Base-by-base conservation (phyloP, 2,329 filamentous ascomycete genomes). In the Bipolaris oryzae region DNA sequence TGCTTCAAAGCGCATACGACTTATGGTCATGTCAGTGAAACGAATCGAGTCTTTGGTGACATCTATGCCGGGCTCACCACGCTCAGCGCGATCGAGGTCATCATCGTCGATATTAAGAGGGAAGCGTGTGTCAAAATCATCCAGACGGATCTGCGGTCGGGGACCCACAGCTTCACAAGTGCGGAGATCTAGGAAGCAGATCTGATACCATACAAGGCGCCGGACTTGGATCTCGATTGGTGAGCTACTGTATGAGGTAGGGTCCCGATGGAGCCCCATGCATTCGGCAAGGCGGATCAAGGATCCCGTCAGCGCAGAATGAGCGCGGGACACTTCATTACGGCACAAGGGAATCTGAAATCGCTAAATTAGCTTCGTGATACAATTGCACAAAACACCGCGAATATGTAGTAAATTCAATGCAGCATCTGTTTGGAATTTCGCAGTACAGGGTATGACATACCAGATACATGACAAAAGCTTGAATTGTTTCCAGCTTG, bases 121-220 rank as follows among this genome's bases (percentile, higher is more conserved):
- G 23, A 91, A 81, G 58, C 84, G 85, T 0, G 89, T 91, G 64
- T 91, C 89, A 72, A 88, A 92, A 66, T 92, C 89, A 20, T 90
- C 89, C 37, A 83, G 80, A n/a, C 88, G 84, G 51, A 92, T 91
- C 50, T 85, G 83, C 0, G 88, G 88, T 21, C 87, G 82, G 7
- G 89, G 89, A 0, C 89, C 90, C 60, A 90, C 89, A 1, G 87
- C 85, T 74, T 92, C 89, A 67, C 86, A 90, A 0, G 89, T 91
- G 37, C 89, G 82, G 54, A 91, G 84, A 70, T 92, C 90, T 7
- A 93, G 80, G 70, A 90, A 90, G 73, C 88, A 91, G 18, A 93
- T 80, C 66, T 92, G 89, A 70, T 91, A 87, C 90, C 89, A 92
- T 33, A 92, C 81, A 37, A 92, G 77, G 4, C 89, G 85, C 11